Evolutionary conservation across 2,329 filamentous ascomycete species (phyloP), one percentile per base, ranked within the genome.

Genomic region (Harringtonia aguacate): DNA sequence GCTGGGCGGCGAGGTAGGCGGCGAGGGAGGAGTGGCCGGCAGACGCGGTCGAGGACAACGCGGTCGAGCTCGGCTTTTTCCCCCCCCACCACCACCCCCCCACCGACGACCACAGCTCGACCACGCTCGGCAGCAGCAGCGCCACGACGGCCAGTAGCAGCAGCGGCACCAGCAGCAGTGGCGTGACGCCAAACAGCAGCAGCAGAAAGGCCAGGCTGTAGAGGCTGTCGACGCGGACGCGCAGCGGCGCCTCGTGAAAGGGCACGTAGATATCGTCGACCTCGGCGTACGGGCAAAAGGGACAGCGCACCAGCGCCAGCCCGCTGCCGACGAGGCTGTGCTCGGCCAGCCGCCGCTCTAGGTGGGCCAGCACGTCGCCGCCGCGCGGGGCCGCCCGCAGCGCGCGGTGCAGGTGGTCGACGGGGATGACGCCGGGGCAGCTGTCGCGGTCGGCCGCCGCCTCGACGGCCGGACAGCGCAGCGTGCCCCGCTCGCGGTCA

Each of bases 221-320:
- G 36, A 74, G 50, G 52, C 64, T 70, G 52, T 72, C 67, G 33
- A 69, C 62, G 47, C 74, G 75, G 45, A 85, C 60, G 36, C 68
- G 75, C 58, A 81, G 75, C 21, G 65, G 64, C 21, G 73, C 62
- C 45, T 76, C 70, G 41, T 63, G 62, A 37, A 63, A 63, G 12
- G 78, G 79, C 20, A 81, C 67, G 57, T 85, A 86, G 17, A 84
- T 66, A 45, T 86, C 81, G 60, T 95, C 87, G 22, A 88, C 72
- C 66, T 97, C 92, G 28, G 87, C 87, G 57, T 97, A 98, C 52
- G 73, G 73, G 68, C 90, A 98, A 58, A 94, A 95, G 0, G 89
- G 88, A 55, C 92, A 97, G 33, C 81, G 80, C 39, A 92, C 72
- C 2, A 97, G 73, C 4, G 84, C 81, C 8, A 95, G 64, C 20